Percentiles rank a stretch among this genome's conserved stretches.
phyloP scores from a whole-genome alignment of 805 yeast genomes.

The Kodamaea lidongshanica region DNA sequence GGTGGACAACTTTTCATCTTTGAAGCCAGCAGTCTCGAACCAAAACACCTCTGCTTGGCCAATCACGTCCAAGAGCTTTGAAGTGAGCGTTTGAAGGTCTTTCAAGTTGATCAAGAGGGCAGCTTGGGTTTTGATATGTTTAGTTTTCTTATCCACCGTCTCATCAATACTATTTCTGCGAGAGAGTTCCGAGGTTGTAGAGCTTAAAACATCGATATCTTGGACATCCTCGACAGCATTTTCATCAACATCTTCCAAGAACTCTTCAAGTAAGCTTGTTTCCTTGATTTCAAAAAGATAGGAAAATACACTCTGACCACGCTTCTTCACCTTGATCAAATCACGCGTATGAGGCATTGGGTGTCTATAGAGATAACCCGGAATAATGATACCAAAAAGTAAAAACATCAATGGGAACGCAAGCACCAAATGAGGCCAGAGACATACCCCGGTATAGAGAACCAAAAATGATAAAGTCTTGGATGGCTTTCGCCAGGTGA shows the following conservation, averaged over 20 bases:
- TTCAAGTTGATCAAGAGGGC: constrained; percentile 57
- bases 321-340: constrained; percentile 37
- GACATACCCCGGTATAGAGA: constrained; percentile 58
- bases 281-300: constrained; percentile 27
- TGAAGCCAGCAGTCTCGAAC: constrained; percentile 62
- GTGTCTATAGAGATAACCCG: constrained; percentile 64
- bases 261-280: constrained; percentile 28
- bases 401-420: constrained; percentile 56
- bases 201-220: constrained; percentile 8
- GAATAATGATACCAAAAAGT: constrained; percentile 55
- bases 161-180: too few species aligned
- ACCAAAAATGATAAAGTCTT: constrained; percentile 57
- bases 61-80: constrained; percentile 44
- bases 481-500: constrained; percentile 74
- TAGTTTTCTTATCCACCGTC: constrained; percentile 4
- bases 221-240: constrained; percentile 3
- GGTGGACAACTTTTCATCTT: constrained; percentile 63
- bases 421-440: constrained; percentile 64
- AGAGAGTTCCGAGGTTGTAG: constrained; percentile 8
- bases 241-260: constrained; percentile 12
- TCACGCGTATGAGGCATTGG: constrained; percentile 45
- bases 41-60: constrained; percentile 50
- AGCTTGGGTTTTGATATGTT: constrained; percentile 29
- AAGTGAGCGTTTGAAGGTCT: constrained; percentile 63
- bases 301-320: constrained; percentile 52